These are phyloP conservation scores for Cystobasidium sp. DNA, from an alignment of 1,284 basidiomycete species.

Conservation along the genomic window DNA sequence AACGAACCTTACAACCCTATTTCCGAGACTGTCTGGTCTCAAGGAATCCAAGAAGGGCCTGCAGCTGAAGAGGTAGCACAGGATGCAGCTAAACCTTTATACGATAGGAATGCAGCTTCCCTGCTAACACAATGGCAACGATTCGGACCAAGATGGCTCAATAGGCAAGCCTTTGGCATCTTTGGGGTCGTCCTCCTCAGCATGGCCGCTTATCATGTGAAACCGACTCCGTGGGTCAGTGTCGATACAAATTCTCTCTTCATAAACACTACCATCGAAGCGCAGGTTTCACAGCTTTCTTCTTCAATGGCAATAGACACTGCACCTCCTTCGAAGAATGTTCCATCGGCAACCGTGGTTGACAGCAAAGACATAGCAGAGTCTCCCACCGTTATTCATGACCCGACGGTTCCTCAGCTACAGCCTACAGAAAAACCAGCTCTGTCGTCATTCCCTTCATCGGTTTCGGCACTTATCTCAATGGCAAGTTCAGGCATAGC, in stretches of 20 bases:
- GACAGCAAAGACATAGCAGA: not conserved
- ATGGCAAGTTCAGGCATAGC: conserved; percentile 8
- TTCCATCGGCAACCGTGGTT: not conserved
- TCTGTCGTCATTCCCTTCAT: not conserved
- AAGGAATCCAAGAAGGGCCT: not conserved
- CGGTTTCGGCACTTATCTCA: not conserved
- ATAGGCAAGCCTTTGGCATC: conserved; percentile 14
- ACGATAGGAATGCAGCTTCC: not conserved
- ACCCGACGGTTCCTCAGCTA: not conserved
- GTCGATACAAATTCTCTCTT: not conserved
- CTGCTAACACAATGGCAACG: not conserved
- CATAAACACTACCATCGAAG: not conserved
- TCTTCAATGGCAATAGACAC: not conserved
- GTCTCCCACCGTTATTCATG: too few relatives aligned
- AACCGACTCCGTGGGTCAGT: not conserved
- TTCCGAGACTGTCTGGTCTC: not conserved
- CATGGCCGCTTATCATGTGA: conserved; percentile 11
- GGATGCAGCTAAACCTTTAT: not conserved
- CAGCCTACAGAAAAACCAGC: not conserved
- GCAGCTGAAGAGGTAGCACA: not conserved
- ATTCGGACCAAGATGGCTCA: conserved; percentile 1
- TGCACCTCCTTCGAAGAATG: not conserved
- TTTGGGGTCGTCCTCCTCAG: conserved; percentile 20
- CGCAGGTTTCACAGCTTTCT: not conserved
- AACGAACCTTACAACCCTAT: too few relatives aligned